phyloP scores from a whole-genome alignment of 441 rosid species.

The Geranium incanum region DNA sequence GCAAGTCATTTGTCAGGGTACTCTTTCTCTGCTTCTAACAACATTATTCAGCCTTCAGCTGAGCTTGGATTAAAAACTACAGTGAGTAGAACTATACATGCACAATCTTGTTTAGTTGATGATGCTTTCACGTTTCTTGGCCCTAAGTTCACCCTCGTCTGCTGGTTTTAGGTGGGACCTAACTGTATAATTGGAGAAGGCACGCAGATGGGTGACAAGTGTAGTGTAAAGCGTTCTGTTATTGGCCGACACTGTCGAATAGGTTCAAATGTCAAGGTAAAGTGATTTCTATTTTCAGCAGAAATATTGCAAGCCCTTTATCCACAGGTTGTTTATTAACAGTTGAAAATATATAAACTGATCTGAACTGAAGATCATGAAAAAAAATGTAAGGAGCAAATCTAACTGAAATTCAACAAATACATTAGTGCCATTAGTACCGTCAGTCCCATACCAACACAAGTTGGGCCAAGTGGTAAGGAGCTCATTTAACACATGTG shows the following conservation, averaged over 20 bases:
- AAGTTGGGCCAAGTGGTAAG: too few relatives aligned
- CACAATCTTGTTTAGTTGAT: background rate
- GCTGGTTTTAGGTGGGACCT: conserved; percentile 66
- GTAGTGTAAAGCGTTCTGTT: conserved; percentile 92
- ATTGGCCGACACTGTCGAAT: conserved; percentile 92
- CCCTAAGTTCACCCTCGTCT: background rate
- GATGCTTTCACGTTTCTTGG: background rate
- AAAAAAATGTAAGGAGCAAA: too few relatives aligned
- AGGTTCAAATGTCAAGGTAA: conserved; percentile 93
- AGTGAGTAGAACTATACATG: conserved; percentile 31
- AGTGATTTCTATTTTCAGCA: background rate
- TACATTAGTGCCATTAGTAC: background rate
- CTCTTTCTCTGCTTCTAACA: conserved; percentile 68
- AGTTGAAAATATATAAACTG: too few relatives aligned
- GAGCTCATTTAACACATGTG: too few relatives aligned
- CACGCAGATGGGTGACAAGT: conserved; percentile 88
- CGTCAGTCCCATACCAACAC: background rate
- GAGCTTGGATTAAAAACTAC: conserved; percentile 86
- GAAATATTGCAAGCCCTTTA: background rate
- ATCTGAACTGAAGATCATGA: too few relatives aligned
- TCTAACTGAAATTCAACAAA: background rate
- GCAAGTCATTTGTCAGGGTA: conserved; percentile 75
- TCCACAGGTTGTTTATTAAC: background rate
- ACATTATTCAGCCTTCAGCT: conserved; percentile 67
- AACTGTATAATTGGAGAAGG: conserved; percentile 91